phyloP scores from a whole-genome alignment of 108 stramenopile species.

The Schizochytrium sp. region DNA sequence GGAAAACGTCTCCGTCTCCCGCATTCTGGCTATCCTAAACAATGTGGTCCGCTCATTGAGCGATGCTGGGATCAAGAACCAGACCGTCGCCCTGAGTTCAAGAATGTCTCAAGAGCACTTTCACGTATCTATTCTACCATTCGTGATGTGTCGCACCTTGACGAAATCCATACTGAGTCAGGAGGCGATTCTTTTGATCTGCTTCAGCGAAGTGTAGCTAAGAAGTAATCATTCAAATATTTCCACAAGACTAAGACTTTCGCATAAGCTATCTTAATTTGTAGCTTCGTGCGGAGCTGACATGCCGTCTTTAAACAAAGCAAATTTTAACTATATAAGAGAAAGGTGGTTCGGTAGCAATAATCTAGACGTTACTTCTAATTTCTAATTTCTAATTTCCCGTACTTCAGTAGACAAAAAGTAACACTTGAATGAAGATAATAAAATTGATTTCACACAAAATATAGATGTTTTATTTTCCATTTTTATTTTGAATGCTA shows the following conservation, averaged over 20 bases:
- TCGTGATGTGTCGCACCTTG: constrained; percentile 9
- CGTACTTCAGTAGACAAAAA: too few relatives aligned
- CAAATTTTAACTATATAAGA: not conserved
- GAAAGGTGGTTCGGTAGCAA: not conserved
- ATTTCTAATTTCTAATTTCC: too few relatives aligned
- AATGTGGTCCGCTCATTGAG: constrained; percentile 69
- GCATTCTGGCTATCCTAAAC: not conserved
- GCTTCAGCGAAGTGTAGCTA: constrained; percentile 7
- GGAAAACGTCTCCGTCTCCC: constrained; percentile 34
- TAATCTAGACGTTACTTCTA: too few relatives aligned
- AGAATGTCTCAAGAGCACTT: constrained; percentile 63
- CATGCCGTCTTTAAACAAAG: not conserved
- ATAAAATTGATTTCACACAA: too few relatives aligned
- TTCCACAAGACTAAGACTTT: not conserved
- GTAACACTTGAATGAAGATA: too few relatives aligned
- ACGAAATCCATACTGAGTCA: not conserved
- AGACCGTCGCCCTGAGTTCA: constrained; percentile 71
- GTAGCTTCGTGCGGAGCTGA: not conserved
- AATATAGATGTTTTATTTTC: too few relatives aligned
- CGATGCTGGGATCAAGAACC: constrained; percentile 74
- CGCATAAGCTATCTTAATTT: not conserved
- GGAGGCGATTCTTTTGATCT: constrained; percentile 6
- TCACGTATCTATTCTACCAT: constrained; percentile 9
- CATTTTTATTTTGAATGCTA: too few relatives aligned
- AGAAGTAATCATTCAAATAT: not conserved